Evolutionary conservation across 2,329 filamentous ascomycete species (phyloP), one percentile per base, ranked within the genome.

Genomic region (Helicocarpus griseus): DNA sequence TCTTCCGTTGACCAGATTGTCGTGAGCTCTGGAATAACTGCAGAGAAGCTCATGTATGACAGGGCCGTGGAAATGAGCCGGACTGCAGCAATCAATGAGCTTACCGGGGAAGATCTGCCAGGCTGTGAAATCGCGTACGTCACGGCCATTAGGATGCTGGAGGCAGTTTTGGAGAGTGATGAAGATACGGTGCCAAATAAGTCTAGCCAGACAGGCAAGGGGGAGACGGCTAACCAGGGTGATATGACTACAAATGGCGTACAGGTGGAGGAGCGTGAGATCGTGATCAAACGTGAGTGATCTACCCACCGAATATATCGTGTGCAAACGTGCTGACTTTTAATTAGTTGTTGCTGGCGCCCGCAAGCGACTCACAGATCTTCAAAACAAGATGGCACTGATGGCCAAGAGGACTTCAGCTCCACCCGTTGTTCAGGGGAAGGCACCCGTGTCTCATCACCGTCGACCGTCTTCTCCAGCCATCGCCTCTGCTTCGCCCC

Each of bases 11-110:
- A 93, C 54, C 85, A 87, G 49, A 89, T 96, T 24, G 80, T 86
- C 45, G 77, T 98, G 24, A 95, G 87, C 13, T 82, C 87, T 2
- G 93, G 91, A 1, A 83, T 96, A 51, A 96, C 89, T 21, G 93
- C 93, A 0, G 93, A 97, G 72, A 95, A 90, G 70, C 76, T 98
- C 43, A 96, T 98, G 89, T 98, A 96, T 65, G 93, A 98, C 60
- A 87, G 93, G 44, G 93, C 93, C 0, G 74, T 97, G 21, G 93
- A 98, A 67, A 97, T 98, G 93, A 96, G 89, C 66, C 83, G 89
- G 49, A 83, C 87, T 3, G 91, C 93, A 6, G 93, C 93, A 6
- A 93, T 97, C 63, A 94, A 95, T 61, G 93, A 98, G 70, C 86
- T 98, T 47, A 89, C 93, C 1, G 89, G 91, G 52, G 44, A 93